Evolutionary conservation across 805 yeast species (phyloP).

Genomic region (Ogataea wickerhamii): DNA sequence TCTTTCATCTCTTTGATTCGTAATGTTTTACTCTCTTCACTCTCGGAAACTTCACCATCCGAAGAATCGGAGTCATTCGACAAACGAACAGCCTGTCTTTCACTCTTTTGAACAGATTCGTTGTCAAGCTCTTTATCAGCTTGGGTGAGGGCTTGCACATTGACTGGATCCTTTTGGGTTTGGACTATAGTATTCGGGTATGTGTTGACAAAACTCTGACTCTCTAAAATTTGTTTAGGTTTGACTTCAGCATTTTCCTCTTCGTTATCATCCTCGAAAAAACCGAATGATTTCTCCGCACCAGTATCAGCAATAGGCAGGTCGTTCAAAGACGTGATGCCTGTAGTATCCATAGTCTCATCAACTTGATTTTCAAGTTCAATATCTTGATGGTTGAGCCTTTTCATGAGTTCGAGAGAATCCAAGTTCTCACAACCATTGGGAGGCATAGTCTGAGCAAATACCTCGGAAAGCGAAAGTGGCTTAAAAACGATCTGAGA

Average conservation of each 20-base stretch:
- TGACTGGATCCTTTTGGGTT: slow-evolving; percentile 2
- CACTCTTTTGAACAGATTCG: neutral
- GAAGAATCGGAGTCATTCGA: neutral
- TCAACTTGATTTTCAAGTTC: slow-evolving; percentile 8
- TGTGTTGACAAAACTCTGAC: slow-evolving; percentile 29
- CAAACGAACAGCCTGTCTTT: slow-evolving; percentile 6
- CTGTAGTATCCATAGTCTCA: slow-evolving; percentile 21
- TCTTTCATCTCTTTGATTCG: slow-evolving; percentile 20
- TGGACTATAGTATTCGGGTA: slow-evolving; percentile 28
- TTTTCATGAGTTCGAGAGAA: slow-evolving; percentile 16
- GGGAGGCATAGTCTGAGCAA: slow-evolving; percentile 23
- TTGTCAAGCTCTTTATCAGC: neutral
- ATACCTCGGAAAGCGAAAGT: slow-evolving; percentile 26
- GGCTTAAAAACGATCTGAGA: slow-evolving; percentile 6
- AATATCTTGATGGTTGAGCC: slow-evolving; percentile 14
- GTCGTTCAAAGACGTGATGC: slow-evolving; percentile 1
- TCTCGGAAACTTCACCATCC: slow-evolving; percentile 10
- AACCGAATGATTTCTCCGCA: slow-evolving; percentile 7
- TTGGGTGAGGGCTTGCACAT: neutral
- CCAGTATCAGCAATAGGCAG: slow-evolving; percentile 1
- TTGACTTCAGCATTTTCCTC: slow-evolving; percentile 25
- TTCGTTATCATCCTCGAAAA: slow-evolving; percentile 11
- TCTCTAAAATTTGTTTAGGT: slow-evolving; percentile 21
- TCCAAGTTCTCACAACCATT: slow-evolving; percentile 19
- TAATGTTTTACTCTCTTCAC: slow-evolving; percentile 30